Evolutionary conservation across 2,329 filamentous ascomycete genomes (phyloP).

Genomic region (Ceratocystis ficicola): DNA sequence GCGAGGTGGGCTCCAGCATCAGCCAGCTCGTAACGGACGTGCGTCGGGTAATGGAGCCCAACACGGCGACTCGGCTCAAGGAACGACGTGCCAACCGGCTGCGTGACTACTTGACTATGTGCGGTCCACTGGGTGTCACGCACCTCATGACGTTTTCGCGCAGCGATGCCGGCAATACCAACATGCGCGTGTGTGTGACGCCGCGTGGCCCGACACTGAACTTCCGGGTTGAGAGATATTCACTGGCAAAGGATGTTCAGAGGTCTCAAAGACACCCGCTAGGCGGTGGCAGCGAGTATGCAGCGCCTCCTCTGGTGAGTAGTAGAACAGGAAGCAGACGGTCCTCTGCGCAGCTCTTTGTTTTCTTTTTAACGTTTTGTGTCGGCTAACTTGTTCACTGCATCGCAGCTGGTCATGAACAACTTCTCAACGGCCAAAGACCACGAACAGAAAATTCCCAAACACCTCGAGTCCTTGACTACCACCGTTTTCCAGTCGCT

Average conservation of each 20-base stretch:
- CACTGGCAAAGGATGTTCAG: constrained; percentile 79
- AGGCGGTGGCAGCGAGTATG: constrained; percentile 72
- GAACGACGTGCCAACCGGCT: constrained; percentile 80
- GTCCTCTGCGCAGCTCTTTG: background rate
- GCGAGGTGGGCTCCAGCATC: constrained; percentile 82
- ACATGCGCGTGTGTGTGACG: constrained; percentile 74
- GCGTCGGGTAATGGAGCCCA: constrained; percentile 86
- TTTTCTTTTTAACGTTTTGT: background rate
- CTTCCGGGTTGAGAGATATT: constrained; percentile 91
- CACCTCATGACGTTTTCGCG: constrained; percentile 89
- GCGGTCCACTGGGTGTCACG: constrained; percentile 81
- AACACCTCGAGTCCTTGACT: constrained; percentile 82
- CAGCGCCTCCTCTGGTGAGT: constrained; percentile 65
- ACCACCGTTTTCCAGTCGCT: constrained; percentile 93
- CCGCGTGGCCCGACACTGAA: constrained; percentile 86
- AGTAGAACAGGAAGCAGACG: background rate
- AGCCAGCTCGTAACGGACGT: constrained; percentile 88
- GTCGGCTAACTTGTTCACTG: background rate
- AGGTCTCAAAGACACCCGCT: constrained; percentile 72
- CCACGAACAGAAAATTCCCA: constrained; percentile 61
- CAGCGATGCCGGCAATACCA: constrained; percentile 81
- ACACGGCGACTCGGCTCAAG: constrained; percentile 78
- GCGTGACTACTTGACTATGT: constrained; percentile 90
- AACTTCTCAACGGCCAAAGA: constrained; percentile 63
- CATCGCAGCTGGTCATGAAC: constrained; percentile 77